Conservation (phyloP, 495 filamentous ascomycete genomes). For the Daldinia loculata region DNA sequence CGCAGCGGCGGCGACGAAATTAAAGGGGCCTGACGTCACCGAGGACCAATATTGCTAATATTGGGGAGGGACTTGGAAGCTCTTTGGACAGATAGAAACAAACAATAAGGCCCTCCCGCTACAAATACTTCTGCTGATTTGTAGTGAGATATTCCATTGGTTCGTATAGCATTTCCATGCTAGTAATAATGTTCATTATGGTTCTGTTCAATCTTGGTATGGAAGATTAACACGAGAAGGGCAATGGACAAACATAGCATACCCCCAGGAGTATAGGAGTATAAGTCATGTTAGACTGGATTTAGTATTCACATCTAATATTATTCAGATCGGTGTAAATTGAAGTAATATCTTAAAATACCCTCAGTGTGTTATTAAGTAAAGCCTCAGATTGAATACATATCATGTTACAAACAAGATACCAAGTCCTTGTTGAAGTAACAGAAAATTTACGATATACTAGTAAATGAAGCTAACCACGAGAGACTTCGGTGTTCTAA, state of each 20-base stretch:
- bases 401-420: background rate
- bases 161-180: background rate
- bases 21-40: background rate
- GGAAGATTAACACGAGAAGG: background rate
- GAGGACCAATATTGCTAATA: background rate
- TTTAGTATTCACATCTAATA: background rate
- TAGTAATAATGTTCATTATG: background rate
- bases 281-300: background rate
- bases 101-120: background rate
- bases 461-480: constrained; percentile 1
- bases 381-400: background rate
- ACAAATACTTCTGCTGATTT: no score
- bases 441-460: background rate
- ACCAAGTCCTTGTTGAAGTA: background rate
- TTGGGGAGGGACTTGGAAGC: no score
- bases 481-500: background rate
- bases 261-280: background rate
- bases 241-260: background rate
- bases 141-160: background rate
- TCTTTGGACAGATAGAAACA: background rate
- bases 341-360: background rate
- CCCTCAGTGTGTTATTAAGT: background rate
- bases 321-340: background rate
- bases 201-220: background rate
- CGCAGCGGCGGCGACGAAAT: background rate